Percentiles rank a stretch among this genome's conserved stretches.
These are phyloP conservation scores for Gracilaria vermiculophylla DNA, from an alignment of 23 red algal species.

Conservation along the genomic window DNA sequence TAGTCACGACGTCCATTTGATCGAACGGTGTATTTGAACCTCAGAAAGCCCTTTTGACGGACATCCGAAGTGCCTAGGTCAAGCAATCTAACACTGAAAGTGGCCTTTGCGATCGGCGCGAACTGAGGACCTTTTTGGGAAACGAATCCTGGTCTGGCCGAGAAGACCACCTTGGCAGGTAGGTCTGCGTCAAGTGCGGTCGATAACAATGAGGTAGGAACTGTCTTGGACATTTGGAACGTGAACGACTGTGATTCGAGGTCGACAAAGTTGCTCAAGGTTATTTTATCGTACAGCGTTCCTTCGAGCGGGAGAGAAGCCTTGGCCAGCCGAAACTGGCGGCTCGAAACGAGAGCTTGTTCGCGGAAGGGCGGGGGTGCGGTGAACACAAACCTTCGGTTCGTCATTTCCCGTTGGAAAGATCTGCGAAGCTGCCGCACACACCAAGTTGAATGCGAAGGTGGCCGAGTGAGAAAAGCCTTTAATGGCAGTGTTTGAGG, in stretches of 20 bases:
- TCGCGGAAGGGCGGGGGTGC: not conserved
- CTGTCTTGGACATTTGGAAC: constrained; percentile 38
- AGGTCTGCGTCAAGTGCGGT: constrained; percentile 54
- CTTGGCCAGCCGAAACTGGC: not conserved
- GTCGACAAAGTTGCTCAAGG: constrained; percentile 74
- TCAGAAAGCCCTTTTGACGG: constrained; percentile 36
- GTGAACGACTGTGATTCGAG: constrained; percentile 48
- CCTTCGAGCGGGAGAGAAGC: constrained; percentile 70
- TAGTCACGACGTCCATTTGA: constrained; percentile 62
- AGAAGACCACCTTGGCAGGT: constrained; percentile 58
- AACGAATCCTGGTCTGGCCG: constrained; percentile 43
- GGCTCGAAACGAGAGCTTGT: not conserved
- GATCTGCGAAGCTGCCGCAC: not conserved
- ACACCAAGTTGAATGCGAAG: not conserved
- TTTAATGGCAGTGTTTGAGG: no score
- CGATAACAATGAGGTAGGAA: constrained; percentile 53
- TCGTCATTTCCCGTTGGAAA: not conserved
- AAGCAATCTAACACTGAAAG: constrained; percentile 64
- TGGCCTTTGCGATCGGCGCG: constrained; percentile 64
- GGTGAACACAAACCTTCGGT: not conserved
- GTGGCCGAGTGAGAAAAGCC: no score
- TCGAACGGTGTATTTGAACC: constrained; percentile 66
- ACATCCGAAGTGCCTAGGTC: constrained; percentile 62
- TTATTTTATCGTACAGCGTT: constrained; percentile 65
- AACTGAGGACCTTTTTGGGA: constrained; percentile 5